Evolutionary conservation across 225 moss, liverwort and hornwort species (phyloP).

Genomic region (Neckera pumila): DNA sequence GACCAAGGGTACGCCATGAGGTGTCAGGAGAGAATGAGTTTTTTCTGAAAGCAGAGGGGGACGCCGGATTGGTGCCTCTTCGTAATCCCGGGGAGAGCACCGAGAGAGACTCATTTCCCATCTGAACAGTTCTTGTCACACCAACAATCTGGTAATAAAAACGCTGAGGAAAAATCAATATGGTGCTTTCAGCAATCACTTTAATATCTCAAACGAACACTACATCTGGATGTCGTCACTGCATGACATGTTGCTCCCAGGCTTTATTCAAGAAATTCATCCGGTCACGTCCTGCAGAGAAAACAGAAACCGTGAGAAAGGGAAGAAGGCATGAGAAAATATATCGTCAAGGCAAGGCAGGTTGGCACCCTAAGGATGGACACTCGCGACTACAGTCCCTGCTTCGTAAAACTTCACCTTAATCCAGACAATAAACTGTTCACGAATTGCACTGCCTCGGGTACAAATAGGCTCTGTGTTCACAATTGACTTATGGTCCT

Average conservation of each 20-base stretch:
- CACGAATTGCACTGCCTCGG: background rate
- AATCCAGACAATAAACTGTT: background rate
- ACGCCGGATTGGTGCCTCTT: conserved; percentile 15
- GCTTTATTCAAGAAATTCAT: background rate
- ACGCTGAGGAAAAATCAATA: background rate
- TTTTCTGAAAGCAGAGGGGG: conserved; percentile 17
- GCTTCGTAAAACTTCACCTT: background rate
- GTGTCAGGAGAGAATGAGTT: conserved; percentile 14
- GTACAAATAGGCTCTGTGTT: background rate
- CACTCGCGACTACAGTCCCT: background rate
- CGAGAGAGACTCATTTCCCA: conserved; percentile 28
- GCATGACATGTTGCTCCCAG: conserved; percentile 1
- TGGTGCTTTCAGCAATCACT: background rate
- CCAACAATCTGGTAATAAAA: background rate
- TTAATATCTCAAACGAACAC: background rate
- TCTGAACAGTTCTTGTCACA: background rate
- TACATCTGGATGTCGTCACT: background rate
- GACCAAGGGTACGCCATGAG: conserved; percentile 36
- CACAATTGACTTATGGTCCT: background rate
- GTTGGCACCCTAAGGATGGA: background rate
- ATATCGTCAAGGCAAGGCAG: background rate
- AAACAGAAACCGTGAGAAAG: background rate
- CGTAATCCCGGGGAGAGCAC: conserved; percentile 28
- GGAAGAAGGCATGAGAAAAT: background rate
- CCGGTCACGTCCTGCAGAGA: conserved; percentile 6